Conservation (phyloP, 2,329 filamentous ascomycete species). For the Aspergillus sergii region DNA sequence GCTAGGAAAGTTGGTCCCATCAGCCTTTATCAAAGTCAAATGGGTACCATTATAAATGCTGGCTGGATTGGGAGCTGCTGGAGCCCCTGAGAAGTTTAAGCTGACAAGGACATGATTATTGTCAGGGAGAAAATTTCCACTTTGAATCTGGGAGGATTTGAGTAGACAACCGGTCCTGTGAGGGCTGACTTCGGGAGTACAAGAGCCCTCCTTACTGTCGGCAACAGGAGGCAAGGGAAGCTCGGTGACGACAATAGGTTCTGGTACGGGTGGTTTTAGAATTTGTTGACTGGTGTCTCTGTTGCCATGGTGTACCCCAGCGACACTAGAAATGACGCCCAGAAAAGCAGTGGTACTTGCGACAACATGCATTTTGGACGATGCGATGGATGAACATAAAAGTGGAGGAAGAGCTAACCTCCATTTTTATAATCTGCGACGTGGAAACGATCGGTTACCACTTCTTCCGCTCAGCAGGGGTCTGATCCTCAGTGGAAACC, state of each 20-base stretch:
- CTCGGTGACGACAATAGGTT: conserved; percentile 39
- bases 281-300: background rate
- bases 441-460: background rate
- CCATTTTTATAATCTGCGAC: background rate
- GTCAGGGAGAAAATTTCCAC: conserved; percentile 46
- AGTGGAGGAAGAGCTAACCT: background rate
- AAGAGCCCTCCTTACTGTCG: conserved; percentile 31
- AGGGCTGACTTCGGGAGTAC: conserved; percentile 38
- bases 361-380: background rate
- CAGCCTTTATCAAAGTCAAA: conserved; percentile 47
- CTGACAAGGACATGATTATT: conserved; percentile 46
- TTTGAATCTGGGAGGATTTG: conserved; percentile 25
- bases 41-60: conserved; percentile 49
- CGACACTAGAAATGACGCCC: background rate
- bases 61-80: conserved; percentile 39
- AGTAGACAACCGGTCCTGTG: conserved; percentile 43
- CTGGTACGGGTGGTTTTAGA: conserved; percentile 21
- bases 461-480: background rate
- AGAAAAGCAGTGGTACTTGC: background rate
- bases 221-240: conserved; percentile 44
- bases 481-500: background rate
- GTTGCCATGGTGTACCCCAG: background rate
- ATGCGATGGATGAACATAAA: background rate
- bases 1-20: conserved; percentile 45
- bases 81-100: conserved; percentile 48